phyloP scores from a whole-genome alignment of 2,329 filamentous ascomycete genomes.

The Cladosporium sp. region DNA sequence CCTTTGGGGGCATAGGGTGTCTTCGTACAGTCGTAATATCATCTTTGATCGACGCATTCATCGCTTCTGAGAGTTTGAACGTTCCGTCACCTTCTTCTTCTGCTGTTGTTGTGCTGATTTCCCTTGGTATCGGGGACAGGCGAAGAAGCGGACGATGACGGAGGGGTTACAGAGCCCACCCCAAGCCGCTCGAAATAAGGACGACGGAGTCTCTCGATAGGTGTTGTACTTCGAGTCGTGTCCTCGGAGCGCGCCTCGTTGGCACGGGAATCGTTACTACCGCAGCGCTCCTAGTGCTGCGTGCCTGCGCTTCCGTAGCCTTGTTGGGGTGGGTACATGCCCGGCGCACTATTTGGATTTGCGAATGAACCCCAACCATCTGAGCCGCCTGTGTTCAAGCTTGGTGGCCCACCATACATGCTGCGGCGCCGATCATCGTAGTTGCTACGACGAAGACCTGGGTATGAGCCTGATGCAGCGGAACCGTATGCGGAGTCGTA shows the following conservation, averaged over 20 bases:
- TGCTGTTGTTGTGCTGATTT: not conserved
- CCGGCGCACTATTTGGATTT: not conserved
- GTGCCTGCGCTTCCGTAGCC: slow-evolving; percentile 5
- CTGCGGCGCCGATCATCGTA: slow-evolving; percentile 22
- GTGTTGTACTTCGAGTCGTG: not conserved
- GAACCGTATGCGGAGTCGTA: slow-evolving; percentile 19
- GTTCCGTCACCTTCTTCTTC: not conserved
- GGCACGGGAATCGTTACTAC: not conserved
- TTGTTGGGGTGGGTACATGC: slow-evolving; percentile 1
- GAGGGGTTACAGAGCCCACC: not conserved
- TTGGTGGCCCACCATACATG: slow-evolving; percentile 17
- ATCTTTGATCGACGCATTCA: not conserved
- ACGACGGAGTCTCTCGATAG: not conserved
- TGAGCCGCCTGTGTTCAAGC: slow-evolving; percentile 17
- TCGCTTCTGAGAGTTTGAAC: not conserved
- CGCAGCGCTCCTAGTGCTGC: slow-evolving; percentile 6
- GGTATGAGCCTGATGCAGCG: slow-evolving; percentile 11
- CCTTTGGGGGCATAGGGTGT: not conserved
- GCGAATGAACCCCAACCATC: slow-evolving; percentile 20
- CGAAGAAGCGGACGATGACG: not conserved
- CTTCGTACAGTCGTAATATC: not conserved
- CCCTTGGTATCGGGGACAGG: not conserved
- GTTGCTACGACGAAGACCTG: slow-evolving; percentile 11
- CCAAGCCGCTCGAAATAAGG: not conserved
- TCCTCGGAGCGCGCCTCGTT: not conserved